These are phyloP conservation scores for Copromyces sp. DNA, from an alignment of 495 filamentous ascomycete genomes.

Conservation along the genomic window DNA sequence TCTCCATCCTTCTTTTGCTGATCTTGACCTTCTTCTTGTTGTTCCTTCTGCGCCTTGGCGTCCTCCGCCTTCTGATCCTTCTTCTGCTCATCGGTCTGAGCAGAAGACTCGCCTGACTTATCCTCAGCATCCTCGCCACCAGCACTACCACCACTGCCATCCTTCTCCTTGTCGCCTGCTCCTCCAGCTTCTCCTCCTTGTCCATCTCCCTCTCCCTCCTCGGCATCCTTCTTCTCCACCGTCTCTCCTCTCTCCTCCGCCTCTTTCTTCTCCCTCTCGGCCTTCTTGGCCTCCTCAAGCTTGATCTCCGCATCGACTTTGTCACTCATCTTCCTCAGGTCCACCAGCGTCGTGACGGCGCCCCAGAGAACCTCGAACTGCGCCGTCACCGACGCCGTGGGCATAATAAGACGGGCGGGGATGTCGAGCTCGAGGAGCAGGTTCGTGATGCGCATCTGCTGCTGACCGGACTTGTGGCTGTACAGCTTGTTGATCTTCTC, in stretches of 20 bases:
- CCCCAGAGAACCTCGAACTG: conserved; percentile 72
- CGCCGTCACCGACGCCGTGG: conserved; percentile 67
- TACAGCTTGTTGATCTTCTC: conserved; percentile 76
- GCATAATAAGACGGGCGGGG: conserved; percentile 69
- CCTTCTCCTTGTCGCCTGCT: background rate
- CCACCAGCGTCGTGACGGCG: conserved; percentile 64
- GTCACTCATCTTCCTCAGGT: conserved; percentile 72
- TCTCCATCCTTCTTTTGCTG: background rate
- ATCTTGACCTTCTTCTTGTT: background rate
- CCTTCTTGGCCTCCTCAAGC: conserved; percentile 54
- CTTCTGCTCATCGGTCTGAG: conserved; percentile 6
- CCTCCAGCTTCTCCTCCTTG: background rate
- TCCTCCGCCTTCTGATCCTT: conserved; percentile 3
- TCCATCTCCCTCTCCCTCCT: background rate
- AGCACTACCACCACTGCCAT: background rate
- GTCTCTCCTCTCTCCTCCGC: conserved; percentile 13
- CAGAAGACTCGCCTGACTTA: conserved; percentile 1
- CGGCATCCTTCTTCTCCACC: background rate
- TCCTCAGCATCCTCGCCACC: background rate
- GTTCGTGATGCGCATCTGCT: conserved; percentile 68
- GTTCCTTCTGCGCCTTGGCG: background rate
- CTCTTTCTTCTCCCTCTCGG: conserved; percentile 44
- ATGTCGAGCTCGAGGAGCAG: conserved; percentile 73
- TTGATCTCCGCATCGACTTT: conserved; percentile 79
- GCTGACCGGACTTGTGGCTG: conserved; percentile 70